Evolutionary conservation across 768 basidiomycete species (phyloP).

Genomic region (Mycena capillaripes): DNA sequence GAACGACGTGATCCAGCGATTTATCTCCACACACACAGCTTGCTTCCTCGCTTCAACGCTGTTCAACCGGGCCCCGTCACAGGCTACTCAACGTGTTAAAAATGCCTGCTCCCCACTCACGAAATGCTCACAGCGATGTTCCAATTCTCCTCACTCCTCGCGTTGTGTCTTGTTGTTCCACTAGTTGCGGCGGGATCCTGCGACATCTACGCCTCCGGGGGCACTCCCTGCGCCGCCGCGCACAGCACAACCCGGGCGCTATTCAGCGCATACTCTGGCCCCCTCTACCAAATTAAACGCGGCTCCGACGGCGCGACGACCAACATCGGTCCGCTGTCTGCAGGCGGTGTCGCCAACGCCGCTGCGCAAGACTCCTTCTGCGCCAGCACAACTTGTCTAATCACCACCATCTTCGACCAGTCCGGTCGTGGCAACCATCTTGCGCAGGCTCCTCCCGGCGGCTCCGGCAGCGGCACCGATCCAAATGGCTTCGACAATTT

Average conservation of each 20-base stretch:
- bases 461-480: conserved; percentile 18
- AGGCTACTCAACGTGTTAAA: too few species aligned
- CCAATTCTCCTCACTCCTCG: conserved; percentile 14
- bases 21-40: too few species aligned
- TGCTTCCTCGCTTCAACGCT: too few species aligned
- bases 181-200: too few species aligned
- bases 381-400: conserved; percentile 19
- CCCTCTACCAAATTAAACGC: conserved; percentile 31
- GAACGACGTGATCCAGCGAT: too few species aligned
- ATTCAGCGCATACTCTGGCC: conserved; percentile 16
- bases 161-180: conserved; percentile 4
- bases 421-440: too few species aligned
- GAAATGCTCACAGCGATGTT: conserved; percentile 12
- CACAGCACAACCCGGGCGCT: too few species aligned
- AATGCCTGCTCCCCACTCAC: not conserved
- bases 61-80: too few species aligned
- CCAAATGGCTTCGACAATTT: conserved; percentile 27
- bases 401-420: conserved; percentile 33
- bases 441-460: too few species aligned
- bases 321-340: conserved; percentile 21
- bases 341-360: conserved; percentile 32
- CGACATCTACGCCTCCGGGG: too few species aligned
- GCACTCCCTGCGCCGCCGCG: conserved; percentile 2
- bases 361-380: conserved; percentile 20
- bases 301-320: conserved; percentile 23